Conservation (phyloP, 2,329 filamentous ascomycete species). For the Arthrinium phaeospermum region DNA sequence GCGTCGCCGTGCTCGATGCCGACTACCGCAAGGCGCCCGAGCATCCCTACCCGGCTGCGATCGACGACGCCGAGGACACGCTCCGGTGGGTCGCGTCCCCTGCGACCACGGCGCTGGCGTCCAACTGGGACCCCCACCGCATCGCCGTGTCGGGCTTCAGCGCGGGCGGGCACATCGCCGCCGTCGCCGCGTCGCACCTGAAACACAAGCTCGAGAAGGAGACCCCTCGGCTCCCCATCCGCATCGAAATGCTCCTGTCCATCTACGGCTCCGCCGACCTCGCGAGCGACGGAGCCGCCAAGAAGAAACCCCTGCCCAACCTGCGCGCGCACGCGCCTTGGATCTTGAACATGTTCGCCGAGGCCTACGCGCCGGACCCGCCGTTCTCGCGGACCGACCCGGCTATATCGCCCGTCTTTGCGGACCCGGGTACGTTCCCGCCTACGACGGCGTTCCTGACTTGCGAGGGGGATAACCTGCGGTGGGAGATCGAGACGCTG, state of each 20-base stretch:
- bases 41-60: constrained; percentile 66
- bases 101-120: rapidly evolving
- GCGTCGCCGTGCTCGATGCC: constrained; percentile 66
- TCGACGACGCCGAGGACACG: constrained; percentile 70
- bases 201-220: neutral
- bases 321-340: neutral
- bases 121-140: constrained; percentile 59
- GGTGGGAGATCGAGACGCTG: neutral
- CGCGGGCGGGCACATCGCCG: constrained; percentile 62
- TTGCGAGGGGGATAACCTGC: neutral
- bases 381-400: neutral
- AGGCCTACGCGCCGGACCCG: neutral
- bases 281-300: neutral
- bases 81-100: constrained; percentile 60
- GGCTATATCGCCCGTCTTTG: neutral
- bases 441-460: neutral
- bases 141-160: constrained; percentile 69
- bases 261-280: constrained; percentile 1
- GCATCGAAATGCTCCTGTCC: neutral
- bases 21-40: constrained; percentile 73
- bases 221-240: neutral
- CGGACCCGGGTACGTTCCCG: neutral
- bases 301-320: neutral
- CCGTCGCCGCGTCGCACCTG: constrained; percentile 2
- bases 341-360: constrained; percentile 6